phyloP scores from a whole-genome alignment of 495 filamentous ascomycete genomes.

The Hyaloscypha bicolor region DNA sequence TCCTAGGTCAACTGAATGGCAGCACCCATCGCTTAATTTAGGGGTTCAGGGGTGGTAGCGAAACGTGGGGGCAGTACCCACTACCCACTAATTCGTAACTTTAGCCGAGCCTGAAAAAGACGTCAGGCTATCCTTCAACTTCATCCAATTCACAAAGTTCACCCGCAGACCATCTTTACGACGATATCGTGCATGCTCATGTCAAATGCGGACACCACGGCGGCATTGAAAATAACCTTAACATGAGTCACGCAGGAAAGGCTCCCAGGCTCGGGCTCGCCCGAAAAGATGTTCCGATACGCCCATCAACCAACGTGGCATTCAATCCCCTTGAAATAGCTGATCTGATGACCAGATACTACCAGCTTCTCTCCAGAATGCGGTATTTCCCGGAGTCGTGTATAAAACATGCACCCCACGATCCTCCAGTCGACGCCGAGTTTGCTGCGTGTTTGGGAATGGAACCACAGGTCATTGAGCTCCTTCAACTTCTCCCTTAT shows the following conservation, averaged over 20 bases:
- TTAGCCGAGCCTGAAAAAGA: background rate
- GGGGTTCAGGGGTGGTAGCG: background rate
- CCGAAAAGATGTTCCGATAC: background rate
- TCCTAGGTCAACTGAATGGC: too few relatives aligned
- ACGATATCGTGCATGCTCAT: background rate
- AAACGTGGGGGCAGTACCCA: background rate
- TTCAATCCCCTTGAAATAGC: conserved; percentile 12
- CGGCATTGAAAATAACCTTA: background rate
- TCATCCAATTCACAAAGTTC: background rate
- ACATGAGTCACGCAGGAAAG: background rate
- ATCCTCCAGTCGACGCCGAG: background rate
- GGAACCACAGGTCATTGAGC: conserved; percentile 4
- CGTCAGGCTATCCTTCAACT: background rate
- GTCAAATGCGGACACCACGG: too few relatives aligned
- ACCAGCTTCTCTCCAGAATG: conserved; percentile 10
- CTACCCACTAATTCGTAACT: too few relatives aligned
- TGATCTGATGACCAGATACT: conserved; percentile 6
- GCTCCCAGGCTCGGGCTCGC: background rate
- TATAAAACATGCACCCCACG: conserved; percentile 16
- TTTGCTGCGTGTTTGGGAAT: background rate
- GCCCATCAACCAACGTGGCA: background rate
- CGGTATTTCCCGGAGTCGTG: conserved; percentile 4
- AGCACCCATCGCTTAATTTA: background rate
- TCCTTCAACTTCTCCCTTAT: conserved; percentile 17
- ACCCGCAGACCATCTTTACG: background rate